Base-by-base conservation (phyloP, 176 grass and related monocot species). In the Triticum monococcum region DNA sequence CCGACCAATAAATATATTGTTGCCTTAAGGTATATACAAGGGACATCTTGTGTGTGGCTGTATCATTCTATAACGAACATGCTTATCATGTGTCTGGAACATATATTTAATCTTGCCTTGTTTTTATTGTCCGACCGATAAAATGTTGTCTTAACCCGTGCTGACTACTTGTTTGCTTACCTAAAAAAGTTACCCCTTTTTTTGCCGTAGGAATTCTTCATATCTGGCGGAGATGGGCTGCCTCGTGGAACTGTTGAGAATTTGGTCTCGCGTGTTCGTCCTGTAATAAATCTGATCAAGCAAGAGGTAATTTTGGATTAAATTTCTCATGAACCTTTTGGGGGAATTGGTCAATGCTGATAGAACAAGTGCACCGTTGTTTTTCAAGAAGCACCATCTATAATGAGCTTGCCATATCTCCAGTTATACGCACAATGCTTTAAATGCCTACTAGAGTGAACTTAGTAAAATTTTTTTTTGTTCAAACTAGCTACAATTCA, bases 181-280 rank as follows among this genome's bases (percentile, higher is more conserved):
- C 72, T 75, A 50, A 30, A 75, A 67, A 45, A 28, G 13, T 23
- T 77, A 5, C 1, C 46, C 48, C 45, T 64, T 64, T 30, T 36
- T 80, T 68, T 85, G n/a, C 54, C 87, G 65, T 86, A 98, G 97
- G 97, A 98, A 92, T 98, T 98, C 72, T 98, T 98, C 70, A 94
- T 98, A 87, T 92, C 97, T 87, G 97, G 94, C 50, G 97, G 97
- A 91, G 97, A 98, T 96, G 97, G 97, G 25, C 89, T 98, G 76
- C 97, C 97, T 81, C 90, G 97, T 75, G 97, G 97, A 94, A 96
- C 97, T 89, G 97, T 96, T 87, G 97, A 98, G 84, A 98, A 98
- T 89, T 77, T 94, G 68, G 88, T 96, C 8, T 81, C 97, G 24
- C 90, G 87, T 64, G 85, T 90, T 80, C 97, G 97, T 75, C 93